A percentile compares a stretch with the other conserved stretches of the same genome.
phyloP scores from a whole-genome alignment of 805 yeast genomes.

The Candida insectalens region DNA sequence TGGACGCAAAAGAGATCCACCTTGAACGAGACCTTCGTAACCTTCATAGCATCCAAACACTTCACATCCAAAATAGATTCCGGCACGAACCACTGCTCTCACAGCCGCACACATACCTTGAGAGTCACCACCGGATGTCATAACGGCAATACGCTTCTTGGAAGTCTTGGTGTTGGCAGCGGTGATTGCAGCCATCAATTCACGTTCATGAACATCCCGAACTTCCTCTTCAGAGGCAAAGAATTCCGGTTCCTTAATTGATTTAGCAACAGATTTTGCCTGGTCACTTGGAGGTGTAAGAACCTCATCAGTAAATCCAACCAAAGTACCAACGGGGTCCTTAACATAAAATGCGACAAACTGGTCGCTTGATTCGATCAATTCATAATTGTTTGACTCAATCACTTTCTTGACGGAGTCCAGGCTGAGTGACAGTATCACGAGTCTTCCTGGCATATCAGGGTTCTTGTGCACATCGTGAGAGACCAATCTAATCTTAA shows the following conservation, averaged over 20 bases:
- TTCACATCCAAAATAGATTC: conserved; percentile 79
- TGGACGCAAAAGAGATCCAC: conserved; percentile 66
- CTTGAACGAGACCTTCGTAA: conserved; percentile 83
- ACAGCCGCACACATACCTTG: conserved; percentile 98
- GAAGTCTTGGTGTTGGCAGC: conserved; percentile 1
- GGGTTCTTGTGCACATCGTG: conserved; percentile 25
- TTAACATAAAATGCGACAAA: conserved; percentile 25
- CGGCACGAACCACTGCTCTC: conserved; percentile 90
- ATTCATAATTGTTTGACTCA: conserved; percentile 9
- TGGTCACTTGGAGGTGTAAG: conserved; percentile 5
- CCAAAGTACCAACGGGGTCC: conserved; percentile 59
- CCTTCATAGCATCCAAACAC: conserved; percentile 92
- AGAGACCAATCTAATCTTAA: conserved; percentile 35
- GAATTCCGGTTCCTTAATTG: conserved; percentile 4
- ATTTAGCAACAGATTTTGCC: conserved; percentile 2
- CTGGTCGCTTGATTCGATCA: conserved; percentile 8
- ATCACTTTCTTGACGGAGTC: conserved; percentile 15
- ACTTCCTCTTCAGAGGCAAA: conserved; percentile 5
- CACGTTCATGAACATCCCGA: conserved; percentile 1
- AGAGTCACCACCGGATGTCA: conserved; percentile 98
- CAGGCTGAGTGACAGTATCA: conserved; percentile 33
- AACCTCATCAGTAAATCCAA: conserved; percentile 44
- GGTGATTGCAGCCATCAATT: not conserved
- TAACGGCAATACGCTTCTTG: conserved; percentile 60
- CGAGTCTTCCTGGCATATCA: conserved; percentile 26